A percentile compares a stretch with the other conserved stretches of the same genome.
phyloP scores from a whole-genome alignment of 257 asterid genomes.

The Datura wrightii region DNA sequence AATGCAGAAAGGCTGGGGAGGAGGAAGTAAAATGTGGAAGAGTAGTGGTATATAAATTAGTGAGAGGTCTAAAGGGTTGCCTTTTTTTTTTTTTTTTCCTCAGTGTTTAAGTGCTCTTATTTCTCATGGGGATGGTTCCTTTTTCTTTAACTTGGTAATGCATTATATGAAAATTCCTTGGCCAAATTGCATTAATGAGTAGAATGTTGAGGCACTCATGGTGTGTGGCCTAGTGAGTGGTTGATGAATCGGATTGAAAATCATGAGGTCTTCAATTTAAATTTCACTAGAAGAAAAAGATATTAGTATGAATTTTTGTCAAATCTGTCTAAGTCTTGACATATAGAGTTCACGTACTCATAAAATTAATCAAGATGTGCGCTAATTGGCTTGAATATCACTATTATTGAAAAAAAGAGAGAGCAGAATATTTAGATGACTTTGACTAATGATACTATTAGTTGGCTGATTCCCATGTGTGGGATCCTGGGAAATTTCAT shows the following conservation, averaged over 20 bases:
- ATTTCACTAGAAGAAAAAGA: neutral
- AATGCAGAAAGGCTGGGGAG: neutral
- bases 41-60: slow-evolving; percentile 26
- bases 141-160: neutral
- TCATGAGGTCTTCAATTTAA: neutral
- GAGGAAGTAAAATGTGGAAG: slow-evolving; percentile 20
- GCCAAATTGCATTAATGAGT: neutral
- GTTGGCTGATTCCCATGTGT: slow-evolving; percentile 15
- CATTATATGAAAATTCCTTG: neutral
- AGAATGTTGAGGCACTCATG: neutral
- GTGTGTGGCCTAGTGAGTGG: neutral
- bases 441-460: slow-evolving; percentile 17
- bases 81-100: neutral
- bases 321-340: neutral
- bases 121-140: neutral
- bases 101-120: neutral
- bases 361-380: neutral
- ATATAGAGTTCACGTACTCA: neutral
- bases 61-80: neutral
- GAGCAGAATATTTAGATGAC: neutral
- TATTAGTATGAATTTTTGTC: neutral
- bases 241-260: neutral
- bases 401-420: neutral
- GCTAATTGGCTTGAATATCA: neutral
- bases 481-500: slow-evolving; percentile 17